phyloP scores from a whole-genome alignment of 1,139 yeast genomes.

The Debaryomyces sp. region DNA sequence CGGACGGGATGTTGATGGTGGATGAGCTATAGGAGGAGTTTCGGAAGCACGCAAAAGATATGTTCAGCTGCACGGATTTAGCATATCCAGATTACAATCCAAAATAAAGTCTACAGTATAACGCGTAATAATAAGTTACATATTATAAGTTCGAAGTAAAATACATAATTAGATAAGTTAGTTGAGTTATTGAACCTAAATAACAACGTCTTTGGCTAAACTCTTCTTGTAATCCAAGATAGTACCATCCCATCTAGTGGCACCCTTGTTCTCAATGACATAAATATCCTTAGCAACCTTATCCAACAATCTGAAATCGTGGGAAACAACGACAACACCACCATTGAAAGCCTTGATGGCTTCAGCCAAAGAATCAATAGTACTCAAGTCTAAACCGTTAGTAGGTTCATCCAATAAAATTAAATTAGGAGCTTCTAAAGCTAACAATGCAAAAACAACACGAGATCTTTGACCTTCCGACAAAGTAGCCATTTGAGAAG shows the following conservation, averaged over 20 bases:
- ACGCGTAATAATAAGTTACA: not conserved
- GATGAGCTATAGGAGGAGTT: too few species aligned
- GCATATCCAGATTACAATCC: too few species aligned
- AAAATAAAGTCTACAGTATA: not conserved
- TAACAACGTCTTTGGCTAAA: constrained; percentile 85
- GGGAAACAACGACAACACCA: constrained; percentile 98
- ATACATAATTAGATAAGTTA: constrained; percentile 1
- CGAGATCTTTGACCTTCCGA: constrained; percentile 99
- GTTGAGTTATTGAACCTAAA: constrained; percentile 35
- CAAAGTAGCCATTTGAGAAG: constrained; percentile 96
- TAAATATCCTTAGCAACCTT: constrained; percentile 96
- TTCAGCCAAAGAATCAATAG: constrained; percentile 95
- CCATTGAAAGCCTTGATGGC: constrained; percentile 94
- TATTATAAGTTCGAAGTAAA: constrained; percentile 4
- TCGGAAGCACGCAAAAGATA: too few species aligned
- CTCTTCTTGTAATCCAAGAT: constrained; percentile 91
- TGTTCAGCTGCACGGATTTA: too few species aligned
- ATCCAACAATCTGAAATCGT: constrained; percentile 97
- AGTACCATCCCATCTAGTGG: constrained; percentile 94
- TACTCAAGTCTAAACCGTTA: constrained; percentile 97
- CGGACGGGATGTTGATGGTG: too few species aligned
- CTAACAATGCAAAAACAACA: constrained; percentile 95
- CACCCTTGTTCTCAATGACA: constrained; percentile 93
- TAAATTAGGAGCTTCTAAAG: constrained; percentile 94
- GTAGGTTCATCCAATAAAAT: constrained; percentile 98